Conservation (phyloP, 768 basidiomycete species). For the Phaffia australis region DNA sequence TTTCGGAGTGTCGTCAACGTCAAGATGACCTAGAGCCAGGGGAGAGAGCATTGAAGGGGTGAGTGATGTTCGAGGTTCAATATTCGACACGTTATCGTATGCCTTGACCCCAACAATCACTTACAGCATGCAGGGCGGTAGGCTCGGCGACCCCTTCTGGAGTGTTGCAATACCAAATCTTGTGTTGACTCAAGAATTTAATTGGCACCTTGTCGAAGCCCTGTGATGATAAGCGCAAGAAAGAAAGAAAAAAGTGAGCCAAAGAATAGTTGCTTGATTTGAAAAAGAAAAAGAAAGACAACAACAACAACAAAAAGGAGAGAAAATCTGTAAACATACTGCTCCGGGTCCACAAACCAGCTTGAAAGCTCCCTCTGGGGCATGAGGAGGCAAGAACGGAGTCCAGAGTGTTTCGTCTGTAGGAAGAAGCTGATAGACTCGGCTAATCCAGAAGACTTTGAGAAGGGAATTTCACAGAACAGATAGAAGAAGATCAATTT, state of each 20-base stretch:
- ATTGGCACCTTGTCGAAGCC: slow-evolving; percentile 6
- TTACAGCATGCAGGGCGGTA: slow-evolving; percentile 16
- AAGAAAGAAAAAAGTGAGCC: too few species aligned
- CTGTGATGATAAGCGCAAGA: not conserved
- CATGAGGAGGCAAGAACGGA: slow-evolving; percentile 15
- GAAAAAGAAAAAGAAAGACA: too few species aligned
- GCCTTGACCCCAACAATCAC: not conserved
- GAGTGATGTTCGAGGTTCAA: too few species aligned
- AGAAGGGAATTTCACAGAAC: not conserved
- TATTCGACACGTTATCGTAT: too few species aligned
- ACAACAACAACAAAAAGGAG: not conserved
- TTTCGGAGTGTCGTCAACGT: slow-evolving; percentile 16
- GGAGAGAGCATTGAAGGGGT: not conserved
- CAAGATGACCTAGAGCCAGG: slow-evolving; percentile 15
- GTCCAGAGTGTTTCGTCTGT: slow-evolving; percentile 13
- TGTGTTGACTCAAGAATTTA: slow-evolving; percentile 9
- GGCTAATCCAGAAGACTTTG: slow-evolving; percentile 16
- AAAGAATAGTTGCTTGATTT: too few species aligned
- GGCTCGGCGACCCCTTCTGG: slow-evolving; percentile 16
- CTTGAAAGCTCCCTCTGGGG: slow-evolving; percentile 10
- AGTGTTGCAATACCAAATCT: slow-evolving; percentile 20
- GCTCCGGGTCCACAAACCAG: slow-evolving; percentile 16
- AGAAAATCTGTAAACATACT: not conserved
- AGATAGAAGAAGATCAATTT: not conserved
- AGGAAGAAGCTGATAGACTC: not conserved